Conservation (phyloP, 495 filamentous ascomycete species). For the Lophiotrema nucula region DNA sequence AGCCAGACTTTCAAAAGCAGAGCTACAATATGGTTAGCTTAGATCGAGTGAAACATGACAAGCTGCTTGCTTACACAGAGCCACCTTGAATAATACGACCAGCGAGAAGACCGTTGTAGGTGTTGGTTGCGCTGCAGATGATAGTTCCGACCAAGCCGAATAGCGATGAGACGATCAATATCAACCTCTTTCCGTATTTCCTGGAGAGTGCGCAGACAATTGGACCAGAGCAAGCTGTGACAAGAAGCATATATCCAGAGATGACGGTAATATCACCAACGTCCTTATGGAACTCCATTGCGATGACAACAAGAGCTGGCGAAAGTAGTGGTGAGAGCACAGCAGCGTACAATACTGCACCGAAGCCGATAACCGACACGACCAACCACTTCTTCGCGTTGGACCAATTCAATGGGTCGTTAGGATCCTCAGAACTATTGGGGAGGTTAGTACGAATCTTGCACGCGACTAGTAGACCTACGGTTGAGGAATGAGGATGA, state of each 20-base stretch:
- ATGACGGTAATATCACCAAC: conserved; percentile 29
- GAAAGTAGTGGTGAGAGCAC: conserved; percentile 24
- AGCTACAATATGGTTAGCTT: background rate
- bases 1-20: conserved; percentile 32
- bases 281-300: conserved; percentile 15
- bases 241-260: conserved; percentile 29
- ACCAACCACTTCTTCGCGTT: conserved; percentile 17
- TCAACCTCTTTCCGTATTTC: conserved; percentile 30
- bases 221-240: conserved; percentile 22
- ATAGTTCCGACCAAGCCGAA: conserved; percentile 29
- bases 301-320: conserved; percentile 27
- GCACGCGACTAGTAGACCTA: background rate
- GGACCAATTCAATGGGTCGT: conserved; percentile 32
- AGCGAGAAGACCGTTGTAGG: conserved; percentile 25
- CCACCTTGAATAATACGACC: conserved; percentile 28
- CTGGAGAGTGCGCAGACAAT: conserved; percentile 23
- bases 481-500: conserved; percentile 32
- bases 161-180: conserved; percentile 13
- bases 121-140: conserved; percentile 17
- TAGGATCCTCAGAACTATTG: conserved; percentile 30
- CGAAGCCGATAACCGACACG: conserved; percentile 19
- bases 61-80: conserved; percentile 12
- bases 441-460: background rate
- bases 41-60: background rate
- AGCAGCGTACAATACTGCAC: conserved; percentile 16